Base-by-base conservation (phyloP, 2,329 filamentous ascomycete genomes). In the Aotearoamyces nothofagi region DNA sequence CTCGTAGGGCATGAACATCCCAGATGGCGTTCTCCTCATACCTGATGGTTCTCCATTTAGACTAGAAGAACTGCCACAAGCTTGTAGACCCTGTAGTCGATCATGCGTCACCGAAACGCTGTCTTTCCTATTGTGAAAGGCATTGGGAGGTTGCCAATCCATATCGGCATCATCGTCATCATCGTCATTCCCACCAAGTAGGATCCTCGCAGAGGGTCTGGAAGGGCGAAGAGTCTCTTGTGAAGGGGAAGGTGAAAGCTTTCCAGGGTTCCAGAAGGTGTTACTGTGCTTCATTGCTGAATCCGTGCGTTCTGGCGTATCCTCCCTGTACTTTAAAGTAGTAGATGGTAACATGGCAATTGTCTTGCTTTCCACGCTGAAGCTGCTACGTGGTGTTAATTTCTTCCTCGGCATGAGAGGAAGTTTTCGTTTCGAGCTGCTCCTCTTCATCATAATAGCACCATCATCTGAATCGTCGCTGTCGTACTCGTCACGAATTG, bases 1-100 rank as follows among this genome's bases (percentile, higher is more conserved):
- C 41, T 84, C 79, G 42, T 76, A 78, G 5, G 83, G 81, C 78
- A 92, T 86, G 44, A 92, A 78, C 81, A 92, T 92, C 41, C 83
- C 84, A 22, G 82, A 90, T 28, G 73, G 63, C 12, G 82, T 92
- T 40, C 84, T 67, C 37, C 77, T 72, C 61, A 92, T 75, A 29
- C 75, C 74, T 24, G 63, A 57, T 22, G 44, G 46, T 34, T 69
- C 63, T 12, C 56, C 58, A n/a, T 47, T 51, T n/a, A 68, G 51
- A 29, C 38, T 44, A 17, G 44, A 50, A 51, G 22, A 58, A 52
- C 14, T 66, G 8, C 33, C 34, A 1, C 44, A 47, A 9, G 38
- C 41, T 8, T 45, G 33, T 31, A 46, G 35, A 23, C 25, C 34
- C 16, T 39, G 34, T 15, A 45, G 37, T 12, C 45, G 41, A 26